phyloP scores from a whole-genome alignment of 306 rosid genomes.

The Alnus rubra region DNA sequence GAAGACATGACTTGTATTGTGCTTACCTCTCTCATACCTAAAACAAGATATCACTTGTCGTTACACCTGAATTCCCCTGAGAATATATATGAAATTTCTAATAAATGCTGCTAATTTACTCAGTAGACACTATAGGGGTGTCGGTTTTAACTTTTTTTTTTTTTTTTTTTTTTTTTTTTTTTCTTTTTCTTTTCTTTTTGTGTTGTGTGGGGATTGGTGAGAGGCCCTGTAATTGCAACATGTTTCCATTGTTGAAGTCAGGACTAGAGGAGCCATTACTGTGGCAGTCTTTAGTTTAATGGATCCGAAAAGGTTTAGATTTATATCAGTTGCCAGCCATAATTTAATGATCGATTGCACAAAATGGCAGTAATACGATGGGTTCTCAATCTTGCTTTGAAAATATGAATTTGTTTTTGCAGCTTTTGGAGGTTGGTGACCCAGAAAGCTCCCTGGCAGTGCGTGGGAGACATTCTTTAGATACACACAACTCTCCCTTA shows the following conservation, averaged over 20 bases:
- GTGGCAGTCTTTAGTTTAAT: background rate
- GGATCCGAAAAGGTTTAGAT: background rate
- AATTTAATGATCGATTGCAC: background rate
- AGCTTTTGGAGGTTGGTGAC: background rate
- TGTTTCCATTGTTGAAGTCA: background rate
- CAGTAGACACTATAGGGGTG: background rate
- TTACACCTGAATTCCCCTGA: background rate
- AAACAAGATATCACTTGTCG: background rate
- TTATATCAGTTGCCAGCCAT: background rate
- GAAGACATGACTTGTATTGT: background rate
- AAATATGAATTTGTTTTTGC: background rate
- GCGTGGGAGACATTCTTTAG: background rate
- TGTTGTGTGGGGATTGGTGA: background rate
- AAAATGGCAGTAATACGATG: background rate
- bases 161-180: too few relatives aligned
- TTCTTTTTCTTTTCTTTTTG: too few relatives aligned
- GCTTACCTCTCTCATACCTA: background rate
- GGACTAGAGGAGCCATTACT: background rate
- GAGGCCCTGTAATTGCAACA: background rate
- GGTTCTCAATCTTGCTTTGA: background rate
- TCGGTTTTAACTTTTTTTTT: background rate
- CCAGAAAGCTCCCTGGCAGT: background rate
- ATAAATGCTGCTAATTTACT: background rate
- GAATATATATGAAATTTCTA: background rate
- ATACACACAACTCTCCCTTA: background rate